These are phyloP conservation scores for Kuraishia hungarica DNA, from an alignment of 805 yeast species.

Conservation along the genomic window DNA sequence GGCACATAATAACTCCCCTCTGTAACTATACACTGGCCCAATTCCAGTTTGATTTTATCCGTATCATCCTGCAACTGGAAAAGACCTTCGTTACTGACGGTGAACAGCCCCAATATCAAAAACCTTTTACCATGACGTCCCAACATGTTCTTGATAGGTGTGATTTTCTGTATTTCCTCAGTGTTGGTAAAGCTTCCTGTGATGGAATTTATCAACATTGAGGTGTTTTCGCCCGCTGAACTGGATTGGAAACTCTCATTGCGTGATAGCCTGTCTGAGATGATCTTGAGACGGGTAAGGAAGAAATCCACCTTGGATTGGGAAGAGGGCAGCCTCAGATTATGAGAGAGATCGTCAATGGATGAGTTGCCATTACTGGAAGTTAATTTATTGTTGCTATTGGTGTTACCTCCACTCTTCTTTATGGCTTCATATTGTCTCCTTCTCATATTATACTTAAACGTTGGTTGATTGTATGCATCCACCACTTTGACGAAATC, in stretches of 20 bases:
- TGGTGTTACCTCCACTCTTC: neutral
- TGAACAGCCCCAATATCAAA: constrained; percentile 68
- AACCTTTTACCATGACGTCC: constrained; percentile 80
- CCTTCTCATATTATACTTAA: constrained; percentile 49
- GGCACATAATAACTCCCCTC: constrained; percentile 57
- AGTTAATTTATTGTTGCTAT: neutral
- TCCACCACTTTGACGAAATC: constrained; percentile 63
- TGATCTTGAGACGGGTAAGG: constrained; percentile 47
- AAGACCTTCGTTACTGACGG: constrained; percentile 54
- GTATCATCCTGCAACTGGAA: constrained; percentile 77
- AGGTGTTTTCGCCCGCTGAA: constrained; percentile 23
- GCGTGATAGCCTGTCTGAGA: constrained; percentile 65
- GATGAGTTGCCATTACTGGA: no score
- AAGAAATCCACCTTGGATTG: constrained; percentile 31
- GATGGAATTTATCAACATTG: constrained; percentile 27
- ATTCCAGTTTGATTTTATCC: constrained; percentile 62
- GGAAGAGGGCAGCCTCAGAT: constrained; percentile 3
- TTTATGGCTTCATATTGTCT: constrained; percentile 46
- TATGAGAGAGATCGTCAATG: neutral
- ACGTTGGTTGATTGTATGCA: constrained; percentile 56
- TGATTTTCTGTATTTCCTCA: constrained; percentile 30
- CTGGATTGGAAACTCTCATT: constrained; percentile 65
- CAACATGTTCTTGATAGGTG: constrained; percentile 72
- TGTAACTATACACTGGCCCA: constrained; percentile 53
- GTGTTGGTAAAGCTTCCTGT: constrained; percentile 16